Evolutionary conservation across 2,329 filamentous ascomycete species (phyloP).

Genomic region (Alternaria dauci): DNA sequence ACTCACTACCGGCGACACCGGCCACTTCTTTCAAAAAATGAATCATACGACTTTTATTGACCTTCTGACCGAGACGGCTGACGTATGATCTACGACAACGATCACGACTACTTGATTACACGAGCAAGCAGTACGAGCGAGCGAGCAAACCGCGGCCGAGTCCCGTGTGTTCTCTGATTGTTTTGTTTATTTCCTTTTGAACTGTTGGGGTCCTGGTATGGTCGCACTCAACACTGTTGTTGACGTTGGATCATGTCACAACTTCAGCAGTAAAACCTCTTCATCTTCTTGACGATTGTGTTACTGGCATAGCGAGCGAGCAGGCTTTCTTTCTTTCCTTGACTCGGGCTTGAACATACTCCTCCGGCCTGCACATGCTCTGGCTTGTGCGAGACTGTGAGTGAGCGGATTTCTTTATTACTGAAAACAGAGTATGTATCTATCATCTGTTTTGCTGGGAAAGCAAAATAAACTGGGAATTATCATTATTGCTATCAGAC

Average conservation of each 20-base stretch:
- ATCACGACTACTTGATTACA: conserved; percentile 23
- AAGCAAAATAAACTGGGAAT: conserved; percentile 6
- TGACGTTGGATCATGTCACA: conserved; percentile 4
- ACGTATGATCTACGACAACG: conserved; percentile 40
- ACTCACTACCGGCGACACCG: conserved; percentile 34
- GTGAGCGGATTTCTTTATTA: conserved; percentile 12
- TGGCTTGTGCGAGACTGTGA: conserved; percentile 11
- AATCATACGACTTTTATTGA: conserved; percentile 30
- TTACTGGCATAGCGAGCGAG: conserved; percentile 50
- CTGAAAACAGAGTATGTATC: conserved; percentile 22
- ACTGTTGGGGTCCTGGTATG: conserved; percentile 15
- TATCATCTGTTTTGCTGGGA: conserved; percentile 16
- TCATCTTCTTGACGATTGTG: conserved; percentile 44
- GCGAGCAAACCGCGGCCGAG: conserved; percentile 16
- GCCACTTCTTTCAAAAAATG: conserved; percentile 23
- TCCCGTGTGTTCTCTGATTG: conserved; percentile 21
- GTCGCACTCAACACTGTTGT: conserved; percentile 19
- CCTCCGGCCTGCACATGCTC: conserved; percentile 7
- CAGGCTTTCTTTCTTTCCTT: conserved; percentile 19
- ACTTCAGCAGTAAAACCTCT: conserved; percentile 13
- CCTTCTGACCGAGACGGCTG: conserved; percentile 33
- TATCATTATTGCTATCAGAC: conserved; percentile 13
- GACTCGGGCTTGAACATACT: conserved; percentile 15
- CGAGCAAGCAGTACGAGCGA: conserved; percentile 3
- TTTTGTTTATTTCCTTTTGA: conserved; percentile 10